phyloP scores from a whole-genome alignment of 139 green algal species.

The Chlorella sp. region DNA sequence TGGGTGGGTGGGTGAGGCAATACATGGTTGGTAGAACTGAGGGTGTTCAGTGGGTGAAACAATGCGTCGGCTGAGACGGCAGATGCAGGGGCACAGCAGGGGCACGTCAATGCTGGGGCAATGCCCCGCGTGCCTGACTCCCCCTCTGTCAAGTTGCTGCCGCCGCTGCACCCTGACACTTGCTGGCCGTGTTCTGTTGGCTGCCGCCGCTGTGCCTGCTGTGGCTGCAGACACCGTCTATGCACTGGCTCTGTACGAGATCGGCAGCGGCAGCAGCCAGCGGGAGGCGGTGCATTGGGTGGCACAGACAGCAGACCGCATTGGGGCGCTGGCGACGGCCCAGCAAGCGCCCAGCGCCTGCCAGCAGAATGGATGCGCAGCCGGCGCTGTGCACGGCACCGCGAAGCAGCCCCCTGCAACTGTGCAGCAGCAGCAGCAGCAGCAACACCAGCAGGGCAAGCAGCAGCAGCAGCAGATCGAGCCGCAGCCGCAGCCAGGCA shows the following conservation, averaged over 20 bases:
- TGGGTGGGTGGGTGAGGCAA: neutral
- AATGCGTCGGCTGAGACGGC: too few species aligned
- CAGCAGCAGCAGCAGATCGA: neutral
- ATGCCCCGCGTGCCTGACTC: too few species aligned
- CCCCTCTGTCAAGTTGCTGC: too few species aligned
- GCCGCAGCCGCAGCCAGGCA: slow-evolving; percentile 26
- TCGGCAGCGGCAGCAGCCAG: neutral
- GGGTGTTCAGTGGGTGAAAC: neutral
- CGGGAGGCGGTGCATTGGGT: slow-evolving; percentile 11
- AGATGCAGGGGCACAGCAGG: too few species aligned
- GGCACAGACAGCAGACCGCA: neutral
- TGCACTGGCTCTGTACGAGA: slow-evolving; percentile 66
- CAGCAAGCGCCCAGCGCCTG: neutral
- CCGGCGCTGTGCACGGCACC: neutral
- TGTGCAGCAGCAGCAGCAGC: slow-evolving; percentile 11
- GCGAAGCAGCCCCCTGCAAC: neutral
- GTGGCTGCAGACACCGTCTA: slow-evolving; percentile 63
- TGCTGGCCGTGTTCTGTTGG: neutral
- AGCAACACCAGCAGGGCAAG: too few species aligned
- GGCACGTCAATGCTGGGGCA: too few species aligned
- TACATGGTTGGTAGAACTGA: neutral
- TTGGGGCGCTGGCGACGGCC: slow-evolving; percentile 1
- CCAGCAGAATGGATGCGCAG: neutral
- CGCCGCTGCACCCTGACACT: too few species aligned
- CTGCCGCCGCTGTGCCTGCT: neutral